Base-by-base conservation (phyloP, 495 filamentous ascomycete genomes). In the Xylona heveae region DNA sequence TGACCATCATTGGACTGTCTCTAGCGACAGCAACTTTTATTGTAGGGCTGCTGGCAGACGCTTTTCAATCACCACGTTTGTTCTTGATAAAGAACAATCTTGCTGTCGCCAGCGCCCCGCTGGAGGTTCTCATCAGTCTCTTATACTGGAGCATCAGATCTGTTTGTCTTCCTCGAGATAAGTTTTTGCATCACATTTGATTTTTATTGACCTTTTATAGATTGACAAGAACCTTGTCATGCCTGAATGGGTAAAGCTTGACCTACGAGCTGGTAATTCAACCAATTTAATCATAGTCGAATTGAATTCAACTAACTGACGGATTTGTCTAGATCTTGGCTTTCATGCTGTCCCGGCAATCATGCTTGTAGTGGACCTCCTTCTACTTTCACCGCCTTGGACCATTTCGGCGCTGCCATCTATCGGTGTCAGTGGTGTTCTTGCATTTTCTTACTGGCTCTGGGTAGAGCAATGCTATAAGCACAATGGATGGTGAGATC, bases 391-490 rank as follows among this genome's bases (percentile, higher is more conserved):
- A 10, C 83, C 83, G 4, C 83, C 83, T 0, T 91, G 78, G 77
- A 75, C 73, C 0, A 66, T 82, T 24, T 56, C 58, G 18, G 54
- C 57, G 7, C 42, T 73, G 0, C 63, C 68, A 3, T 64, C 74
- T 0, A 53, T 83, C 26, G 57, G 58, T 0, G 39, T 82, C 25
- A 80, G 72, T 34, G 57, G 59, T 19, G 41, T 44, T 12, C 54
- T 90, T 36, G 79, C 78, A 1, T 66, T 81, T 33, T 51, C 56
- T 9, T 93, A 93, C 50, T 93, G 79, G 79, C 64, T 73, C 35
- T 91, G 83, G 83, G 65, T 91, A 5, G 80, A 93, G 47, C 61
- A 62, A 16, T 90, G 80, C 54, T 80, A 71, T 42, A 41, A 53
- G 12, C 53, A 64, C 32, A 91, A 91, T 41, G 77, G 78, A 45